A percentile compares a stretch with the other conserved stretches of the same genome.
These are phyloP conservation scores for Exophiala viscosa DNA, from an alignment of 2,329 filamentous ascomycete species.

Conservation along the genomic window DNA sequence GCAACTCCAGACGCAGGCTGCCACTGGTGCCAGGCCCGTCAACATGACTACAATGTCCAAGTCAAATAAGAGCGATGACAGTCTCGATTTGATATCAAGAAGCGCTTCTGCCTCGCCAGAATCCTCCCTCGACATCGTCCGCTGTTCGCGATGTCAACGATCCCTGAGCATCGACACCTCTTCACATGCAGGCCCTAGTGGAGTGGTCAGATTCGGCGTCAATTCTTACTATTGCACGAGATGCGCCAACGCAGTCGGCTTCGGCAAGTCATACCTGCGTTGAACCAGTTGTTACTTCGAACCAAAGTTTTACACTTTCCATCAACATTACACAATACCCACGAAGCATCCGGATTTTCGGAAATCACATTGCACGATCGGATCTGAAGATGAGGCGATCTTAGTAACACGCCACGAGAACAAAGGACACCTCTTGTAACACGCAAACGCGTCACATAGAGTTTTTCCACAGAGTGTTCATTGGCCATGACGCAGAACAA, in stretches of 20 bases:
- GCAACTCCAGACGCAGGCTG: constrained; percentile 23
- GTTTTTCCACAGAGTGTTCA: not conserved
- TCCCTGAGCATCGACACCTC: constrained; percentile 41
- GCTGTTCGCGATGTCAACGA: constrained; percentile 48
- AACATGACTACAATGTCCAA: constrained; percentile 1
- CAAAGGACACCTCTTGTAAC: constrained; percentile 8
- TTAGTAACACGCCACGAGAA: not conserved
- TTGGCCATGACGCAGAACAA: constrained; percentile 12
- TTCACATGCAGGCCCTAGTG: constrained; percentile 31
- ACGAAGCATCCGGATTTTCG: not conserved
- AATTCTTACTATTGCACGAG: constrained; percentile 47
- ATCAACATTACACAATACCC: not conserved
- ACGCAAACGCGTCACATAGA: constrained; percentile 2
- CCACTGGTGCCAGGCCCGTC: constrained; percentile 15
- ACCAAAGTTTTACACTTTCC: not conserved
- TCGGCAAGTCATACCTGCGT: constrained; percentile 24
- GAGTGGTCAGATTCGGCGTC: constrained; percentile 45
- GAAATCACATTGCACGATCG: not conserved
- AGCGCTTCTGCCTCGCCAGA: constrained; percentile 22
- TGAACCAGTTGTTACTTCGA: no score
- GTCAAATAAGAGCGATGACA: constrained; percentile 24
- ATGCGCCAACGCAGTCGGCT: constrained; percentile 28
- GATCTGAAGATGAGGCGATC: not conserved
- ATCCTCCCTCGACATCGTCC: constrained; percentile 40
- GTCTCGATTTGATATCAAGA: constrained; percentile 24